Base-by-base conservation (phyloP, 805 yeast species). In the Kuraishia molischiana region DNA sequence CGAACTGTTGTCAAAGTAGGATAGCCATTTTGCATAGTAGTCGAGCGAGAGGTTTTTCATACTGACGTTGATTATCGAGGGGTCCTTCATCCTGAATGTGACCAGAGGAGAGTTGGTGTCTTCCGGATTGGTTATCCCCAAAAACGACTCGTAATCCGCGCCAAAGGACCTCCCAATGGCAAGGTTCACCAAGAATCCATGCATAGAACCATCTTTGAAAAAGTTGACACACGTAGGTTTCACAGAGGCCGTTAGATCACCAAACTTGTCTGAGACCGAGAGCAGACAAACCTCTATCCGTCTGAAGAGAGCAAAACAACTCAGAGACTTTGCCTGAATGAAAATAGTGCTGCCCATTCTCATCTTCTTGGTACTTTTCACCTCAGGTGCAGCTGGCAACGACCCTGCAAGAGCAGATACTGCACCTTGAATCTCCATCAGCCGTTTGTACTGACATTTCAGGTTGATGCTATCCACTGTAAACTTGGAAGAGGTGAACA, bases 11-110 rank as follows among this genome's bases (percentile, higher is more conserved):
- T 63, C 73, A 34, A 78, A 59, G 17, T 70, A 40, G 4, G 59
- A 43, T 14, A 82, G 40, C 82, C 89, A 74, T 19, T 60, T 55
- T 0, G 87, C 74, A 46, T 76, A 70, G 46, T 82, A 83, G 30
- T 77, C 74, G 2, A 80, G 5, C 4, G 59, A 45, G 10, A 73
- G 38, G 41, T 77, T 74, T 26, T 72, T 61, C 18, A 80, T 43
- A 32, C 64, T 60, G 2, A 77, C 45, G 20, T 67, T 72, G 4
- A 67, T 37, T 3, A 51, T 22, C 14, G 24, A 52, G 9, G 60
- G 58, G 4, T 58, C 58, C 20, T 54, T 57, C 4, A 61, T 43
- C 35, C 64, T 66, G 13, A 68, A 38, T 2, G 66, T 64, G 1
- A 73, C 42, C 39, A 66, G 51, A 1, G 77, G 77, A 5, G 53